These are phyloP conservation scores for Eimeria praecox DNA, from an alignment of 169 alveolate species.

Conservation along the genomic window DNA sequence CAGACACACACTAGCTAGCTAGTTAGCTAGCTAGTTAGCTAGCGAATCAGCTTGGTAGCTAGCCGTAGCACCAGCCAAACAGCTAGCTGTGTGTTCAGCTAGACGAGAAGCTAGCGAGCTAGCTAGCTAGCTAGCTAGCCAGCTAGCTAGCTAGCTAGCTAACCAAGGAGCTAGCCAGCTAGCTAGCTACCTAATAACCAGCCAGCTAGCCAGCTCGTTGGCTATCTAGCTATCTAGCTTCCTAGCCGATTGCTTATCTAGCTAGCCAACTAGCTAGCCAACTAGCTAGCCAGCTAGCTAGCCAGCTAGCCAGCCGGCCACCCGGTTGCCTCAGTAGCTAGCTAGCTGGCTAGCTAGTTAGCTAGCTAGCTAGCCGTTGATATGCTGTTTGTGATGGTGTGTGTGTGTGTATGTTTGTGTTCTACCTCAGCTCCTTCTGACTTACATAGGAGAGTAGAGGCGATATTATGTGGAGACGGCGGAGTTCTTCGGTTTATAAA, in stretches of 20 bases:
- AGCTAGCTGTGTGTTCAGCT: too few relatives aligned
- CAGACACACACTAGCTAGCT: too few relatives aligned
- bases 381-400: neutral
- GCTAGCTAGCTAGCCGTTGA: neutral
- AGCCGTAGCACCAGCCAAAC: too few relatives aligned
- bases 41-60: too few relatives aligned
- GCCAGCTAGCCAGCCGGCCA: neutral
- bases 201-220: neutral
- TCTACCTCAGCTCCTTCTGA: constrained; percentile 1
- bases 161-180: neutral
- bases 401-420: neutral
- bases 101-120: too few relatives aligned
- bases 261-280: neutral
- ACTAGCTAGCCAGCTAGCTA: neutral
- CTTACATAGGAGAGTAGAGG: neutral
- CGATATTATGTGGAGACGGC: neutral
- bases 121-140: too few relatives aligned
- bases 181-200: neutral
- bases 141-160: neutral
- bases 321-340: neutral
- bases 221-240: neutral
- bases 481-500: neutral
- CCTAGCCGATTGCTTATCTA: neutral
- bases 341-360: neutral
- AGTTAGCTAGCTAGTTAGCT: too few relatives aligned